Conservation (phyloP, 2,329 filamentous ascomycete species). For the Aureobasidium sp. region DNA sequence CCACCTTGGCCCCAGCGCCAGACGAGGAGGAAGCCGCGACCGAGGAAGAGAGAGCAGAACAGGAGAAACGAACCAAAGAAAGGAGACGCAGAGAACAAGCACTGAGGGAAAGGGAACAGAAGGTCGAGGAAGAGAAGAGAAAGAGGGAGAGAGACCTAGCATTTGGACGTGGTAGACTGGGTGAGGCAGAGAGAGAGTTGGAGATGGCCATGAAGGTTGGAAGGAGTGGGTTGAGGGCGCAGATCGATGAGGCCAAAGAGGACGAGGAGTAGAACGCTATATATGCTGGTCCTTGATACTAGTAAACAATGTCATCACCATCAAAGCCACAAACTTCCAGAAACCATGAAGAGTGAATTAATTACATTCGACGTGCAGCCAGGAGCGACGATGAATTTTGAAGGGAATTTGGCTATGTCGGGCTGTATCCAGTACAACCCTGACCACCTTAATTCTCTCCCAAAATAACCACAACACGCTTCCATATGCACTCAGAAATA, state of each 20-base stretch:
- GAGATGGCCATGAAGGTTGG: conserved; percentile 60
- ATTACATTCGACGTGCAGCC: no score
- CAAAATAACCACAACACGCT: no score
- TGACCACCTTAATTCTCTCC: no score
- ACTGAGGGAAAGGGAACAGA: conserved; percentile 51
- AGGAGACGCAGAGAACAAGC: conserved; percentile 53
- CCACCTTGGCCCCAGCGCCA: conserved; percentile 53
- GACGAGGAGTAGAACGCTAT: not conserved
- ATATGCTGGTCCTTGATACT: not conserved
- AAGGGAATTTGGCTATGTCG: no score
- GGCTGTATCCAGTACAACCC: no score
- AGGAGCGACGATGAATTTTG: no score
- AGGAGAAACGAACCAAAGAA: conserved; percentile 39
- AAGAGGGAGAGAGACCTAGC: conserved; percentile 17
- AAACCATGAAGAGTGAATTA: no score
- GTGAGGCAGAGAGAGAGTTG: conserved; percentile 60
- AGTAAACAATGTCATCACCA: no score
- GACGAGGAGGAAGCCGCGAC: conserved; percentile 26
- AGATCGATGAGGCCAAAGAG: conserved; percentile 34
- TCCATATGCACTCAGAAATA: no score
- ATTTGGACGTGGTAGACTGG: conserved; percentile 41
- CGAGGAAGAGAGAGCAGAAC: conserved; percentile 39
- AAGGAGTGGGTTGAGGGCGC: conserved; percentile 56
- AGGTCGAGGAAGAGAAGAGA: conserved; percentile 19
- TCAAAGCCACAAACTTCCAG: no score